Base-by-base conservation (phyloP, 352 stramenopile species). In the Pseudoperonospora humuli region DNA sequence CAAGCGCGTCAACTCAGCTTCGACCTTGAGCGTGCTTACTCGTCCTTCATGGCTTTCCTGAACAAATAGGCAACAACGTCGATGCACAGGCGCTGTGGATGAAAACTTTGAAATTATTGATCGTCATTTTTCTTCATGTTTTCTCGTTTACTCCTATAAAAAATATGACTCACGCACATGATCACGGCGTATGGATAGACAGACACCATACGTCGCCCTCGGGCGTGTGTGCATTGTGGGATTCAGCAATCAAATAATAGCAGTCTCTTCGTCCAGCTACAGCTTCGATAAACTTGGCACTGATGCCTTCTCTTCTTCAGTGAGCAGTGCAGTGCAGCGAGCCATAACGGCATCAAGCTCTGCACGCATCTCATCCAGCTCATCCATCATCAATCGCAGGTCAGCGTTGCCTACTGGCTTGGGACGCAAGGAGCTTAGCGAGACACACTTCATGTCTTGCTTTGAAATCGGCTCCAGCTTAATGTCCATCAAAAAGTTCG, bases 1-100 rank as follows among this genome's bases (percentile, higher is more conserved):
- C 93, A 98, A 67, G 75, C 87, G 24, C 79, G 94, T 26, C 95
- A 99, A 66, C 71, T 99, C 17, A 90, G 84, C 52, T 93, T 96
- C 44, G 95, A 98, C 67, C 80, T 99, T 26, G 93, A 99, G 49
- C 78, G 69, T 14, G 82, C 91, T 2, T 98, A 99, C 77, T 86
- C 80, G 45, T 96, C 95, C 24, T 99, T 98, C 61, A 87, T 89
- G 70, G 70, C 75, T 7, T 92, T 92, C 56, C 50, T 92, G 14
- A 92, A 92, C 63, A 80, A 85, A 54, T 87, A 71, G 63, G 15
- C 13, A 38, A 31, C 13, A 11, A 0, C 5, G 18, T 10, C n/a
- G 9, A 34, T 6, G n/a, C 1, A 34, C 20, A 46, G 10, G 14
- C 39, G 15, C 6, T 39, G 25, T 29, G 43, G 38, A 38, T 40